A percentile compares a stretch with the other conserved stretches of the same genome.
These are phyloP conservation scores for Funneliformis caledonium DNA, from an alignment of 371 early-diverging fungal genomes.

Conservation along the genomic window DNA sequence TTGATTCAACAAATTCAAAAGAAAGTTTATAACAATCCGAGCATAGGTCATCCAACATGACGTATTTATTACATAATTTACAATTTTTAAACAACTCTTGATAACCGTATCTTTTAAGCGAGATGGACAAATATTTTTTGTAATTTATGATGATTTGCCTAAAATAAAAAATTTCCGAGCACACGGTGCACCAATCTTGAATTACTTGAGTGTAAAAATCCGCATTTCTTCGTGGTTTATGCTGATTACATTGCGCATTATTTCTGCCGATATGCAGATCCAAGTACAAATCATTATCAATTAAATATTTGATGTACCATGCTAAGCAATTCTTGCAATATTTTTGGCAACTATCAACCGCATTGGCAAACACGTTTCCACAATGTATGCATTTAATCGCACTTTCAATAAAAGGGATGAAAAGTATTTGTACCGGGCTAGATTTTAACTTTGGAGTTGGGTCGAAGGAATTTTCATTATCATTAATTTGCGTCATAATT, in stretches of 20 bases:
- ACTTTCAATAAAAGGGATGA: neutral
- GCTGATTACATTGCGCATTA: too few relatives aligned
- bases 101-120: too few relatives aligned
- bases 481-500: too few relatives aligned
- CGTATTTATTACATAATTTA: neutral
- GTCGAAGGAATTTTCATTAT: too few relatives aligned
- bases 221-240: too few relatives aligned
- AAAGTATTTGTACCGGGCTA: neutral
- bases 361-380: neutral
- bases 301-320: neutral
- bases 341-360: neutral
- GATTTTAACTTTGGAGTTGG: neutral
- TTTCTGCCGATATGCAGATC: neutral
- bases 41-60: neutral
- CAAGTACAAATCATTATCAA: neutral
- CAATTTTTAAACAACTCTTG: neutral
- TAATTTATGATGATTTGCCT: neutral
- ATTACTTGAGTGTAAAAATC: neutral
- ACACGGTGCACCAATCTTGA: neutral
- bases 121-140: neutral
- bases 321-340: neutral
- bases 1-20: neutral
- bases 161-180: neutral
- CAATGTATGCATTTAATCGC: neutral
- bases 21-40: conserved; percentile 3